phyloP scores from a whole-genome alignment of 2,329 filamentous ascomycete species.

The Torrubiellomyces zombiae region DNA sequence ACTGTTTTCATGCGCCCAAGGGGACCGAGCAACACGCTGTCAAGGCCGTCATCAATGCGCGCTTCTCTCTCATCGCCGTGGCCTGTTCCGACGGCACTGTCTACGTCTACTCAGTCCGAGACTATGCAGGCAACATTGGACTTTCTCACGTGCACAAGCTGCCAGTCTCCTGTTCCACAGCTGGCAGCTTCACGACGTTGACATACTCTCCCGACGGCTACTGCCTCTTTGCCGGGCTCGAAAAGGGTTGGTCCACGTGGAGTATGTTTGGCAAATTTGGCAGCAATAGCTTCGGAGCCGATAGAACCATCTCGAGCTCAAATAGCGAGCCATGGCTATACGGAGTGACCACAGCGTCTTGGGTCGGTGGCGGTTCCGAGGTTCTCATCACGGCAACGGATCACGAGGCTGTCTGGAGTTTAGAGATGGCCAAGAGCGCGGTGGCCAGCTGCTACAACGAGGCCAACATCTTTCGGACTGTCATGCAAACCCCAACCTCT shows the following conservation, averaged over 20 bases:
- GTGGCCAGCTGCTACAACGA: slow-evolving; percentile 82
- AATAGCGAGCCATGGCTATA: slow-evolving; percentile 77
- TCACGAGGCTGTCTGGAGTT: slow-evolving; percentile 65
- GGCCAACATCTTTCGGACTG: slow-evolving; percentile 75
- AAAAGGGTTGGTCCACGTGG: slow-evolving; percentile 89
- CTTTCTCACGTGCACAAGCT: slow-evolving; percentile 63
- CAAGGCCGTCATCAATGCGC: slow-evolving; percentile 74
- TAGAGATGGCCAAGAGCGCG: slow-evolving; percentile 92
- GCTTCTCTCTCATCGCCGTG: slow-evolving; percentile 84
- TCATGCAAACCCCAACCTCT: slow-evolving; percentile 75
- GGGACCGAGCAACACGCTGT: slow-evolving; percentile 42
- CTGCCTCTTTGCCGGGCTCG: slow-evolving; percentile 84
- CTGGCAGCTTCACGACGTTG: slow-evolving; percentile 58
- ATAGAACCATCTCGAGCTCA: slow-evolving; percentile 41
- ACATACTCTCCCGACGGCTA: slow-evolving; percentile 91
- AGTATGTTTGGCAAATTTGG: slow-evolving; percentile 90
- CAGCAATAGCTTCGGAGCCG: slow-evolving; percentile 64
- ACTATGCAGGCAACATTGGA: slow-evolving; percentile 86
- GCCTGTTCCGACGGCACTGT: slow-evolving; percentile 67
- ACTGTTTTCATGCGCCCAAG: slow-evolving; percentile 72
- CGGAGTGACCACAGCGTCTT: slow-evolving; percentile 61
- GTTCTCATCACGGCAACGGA: slow-evolving; percentile 55
- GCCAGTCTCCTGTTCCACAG: slow-evolving; percentile 47
- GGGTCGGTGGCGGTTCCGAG: slow-evolving; percentile 79
- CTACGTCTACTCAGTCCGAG: slow-evolving; percentile 78